Conservation (phyloP, 129 eudicot species). For the Kitagawia praeruptora region DNA sequence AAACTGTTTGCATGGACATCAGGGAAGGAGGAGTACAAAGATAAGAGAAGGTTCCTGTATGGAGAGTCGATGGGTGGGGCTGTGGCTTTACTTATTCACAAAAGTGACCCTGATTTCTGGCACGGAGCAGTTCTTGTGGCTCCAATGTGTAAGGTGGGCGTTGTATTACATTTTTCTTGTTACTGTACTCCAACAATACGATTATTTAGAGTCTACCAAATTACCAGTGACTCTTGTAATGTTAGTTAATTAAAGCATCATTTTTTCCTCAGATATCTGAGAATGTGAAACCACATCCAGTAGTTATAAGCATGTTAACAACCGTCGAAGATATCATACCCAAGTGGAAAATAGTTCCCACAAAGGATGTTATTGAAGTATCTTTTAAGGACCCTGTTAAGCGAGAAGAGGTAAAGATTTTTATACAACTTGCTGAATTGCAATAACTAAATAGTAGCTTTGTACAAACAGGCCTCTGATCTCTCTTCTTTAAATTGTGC, state of each 20-base stretch:
- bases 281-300: constrained; percentile 96
- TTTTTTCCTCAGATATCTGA: constrained; percentile 58
- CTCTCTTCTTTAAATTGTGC: constrained; percentile 15
- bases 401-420: constrained; percentile 57
- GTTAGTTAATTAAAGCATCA: background rate
- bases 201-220: background rate
- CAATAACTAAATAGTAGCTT: background rate
- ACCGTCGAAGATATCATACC: constrained; percentile 85
- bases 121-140: constrained; percentile 95
- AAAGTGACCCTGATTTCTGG: constrained; percentile 80
- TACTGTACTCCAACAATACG: background rate
- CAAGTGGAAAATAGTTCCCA: constrained; percentile 94
- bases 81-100: constrained; percentile 67
- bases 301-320: constrained; percentile 70
- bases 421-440: background rate
- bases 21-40: constrained; percentile 58
- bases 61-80: constrained; percentile 99
- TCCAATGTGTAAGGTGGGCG: constrained; percentile 91
- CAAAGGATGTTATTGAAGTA: constrained; percentile 80
- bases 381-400: constrained; percentile 92
- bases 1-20: constrained; percentile 5
- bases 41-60: constrained; percentile 69
- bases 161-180: background rate
- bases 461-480: background rate
- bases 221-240: background rate